These are phyloP conservation scores for Colletotrichum phormii DNA, from an alignment of 2,329 filamentous ascomycete genomes.

Conservation along the genomic window DNA sequence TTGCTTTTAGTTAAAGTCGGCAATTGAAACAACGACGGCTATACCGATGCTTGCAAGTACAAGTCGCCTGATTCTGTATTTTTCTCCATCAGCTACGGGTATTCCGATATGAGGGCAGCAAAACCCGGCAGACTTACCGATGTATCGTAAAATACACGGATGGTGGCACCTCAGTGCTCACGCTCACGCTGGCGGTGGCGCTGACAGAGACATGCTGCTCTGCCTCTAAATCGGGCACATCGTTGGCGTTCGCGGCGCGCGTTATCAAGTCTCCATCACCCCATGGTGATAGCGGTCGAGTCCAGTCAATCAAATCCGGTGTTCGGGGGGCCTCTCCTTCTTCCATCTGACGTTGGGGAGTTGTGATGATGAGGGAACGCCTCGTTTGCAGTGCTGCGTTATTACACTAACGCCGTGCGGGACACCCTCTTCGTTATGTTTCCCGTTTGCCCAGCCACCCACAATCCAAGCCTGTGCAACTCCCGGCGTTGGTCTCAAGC, in stretches of 20 bases:
- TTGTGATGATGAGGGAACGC: not conserved
- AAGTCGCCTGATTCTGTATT: constrained; percentile 22
- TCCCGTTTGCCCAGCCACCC: constrained; percentile 1
- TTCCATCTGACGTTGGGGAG: constrained; percentile 28
- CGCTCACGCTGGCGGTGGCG: constrained; percentile 21
- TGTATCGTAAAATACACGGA: constrained; percentile 33
- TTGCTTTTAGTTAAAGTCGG: not conserved
- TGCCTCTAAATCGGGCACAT: constrained; percentile 22
- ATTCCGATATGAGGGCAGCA: not conserved
- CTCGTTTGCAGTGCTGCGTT: not conserved
- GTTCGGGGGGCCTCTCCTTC: constrained; percentile 17
- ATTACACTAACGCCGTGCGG: not conserved
- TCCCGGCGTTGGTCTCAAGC: not conserved
- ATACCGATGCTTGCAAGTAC: constrained; percentile 28
- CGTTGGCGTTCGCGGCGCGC: not conserved
- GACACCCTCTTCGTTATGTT: not conserved
- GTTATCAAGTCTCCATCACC: constrained; percentile 11
- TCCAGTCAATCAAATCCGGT: constrained; percentile 34
- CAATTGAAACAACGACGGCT: not conserved
- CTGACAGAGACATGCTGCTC: constrained; percentile 21
- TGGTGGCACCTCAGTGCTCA: constrained; percentile 20
- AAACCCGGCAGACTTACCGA: constrained; percentile 1
- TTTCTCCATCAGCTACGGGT: not conserved
- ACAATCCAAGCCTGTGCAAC: not conserved
- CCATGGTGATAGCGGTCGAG: constrained; percentile 34